A percentile compares a stretch with the other conserved stretches of the same genome.
Evolutionary conservation across 23 red algal genomes (phyloP).

Genomic region (Gracilaria caudata): DNA sequence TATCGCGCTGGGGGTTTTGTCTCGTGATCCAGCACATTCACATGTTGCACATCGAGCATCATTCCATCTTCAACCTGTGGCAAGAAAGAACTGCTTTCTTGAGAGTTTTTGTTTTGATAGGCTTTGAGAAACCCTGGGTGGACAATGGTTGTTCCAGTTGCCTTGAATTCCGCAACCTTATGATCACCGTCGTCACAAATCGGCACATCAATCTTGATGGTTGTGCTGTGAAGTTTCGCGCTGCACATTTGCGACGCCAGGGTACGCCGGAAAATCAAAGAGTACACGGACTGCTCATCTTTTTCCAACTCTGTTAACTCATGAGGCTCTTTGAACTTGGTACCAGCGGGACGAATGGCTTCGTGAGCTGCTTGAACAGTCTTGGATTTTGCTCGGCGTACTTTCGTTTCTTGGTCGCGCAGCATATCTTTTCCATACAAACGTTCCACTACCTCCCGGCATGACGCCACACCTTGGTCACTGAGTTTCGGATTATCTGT

Average conservation of each 20-base stretch:
- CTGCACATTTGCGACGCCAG: slow-evolving; percentile 86
- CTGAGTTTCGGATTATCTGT: slow-evolving; percentile 90
- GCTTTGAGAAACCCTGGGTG: slow-evolving; percentile 79
- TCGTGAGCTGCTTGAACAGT: slow-evolving; percentile 94
- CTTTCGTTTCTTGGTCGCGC: slow-evolving; percentile 20
- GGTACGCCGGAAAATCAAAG: slow-evolving; percentile 85
- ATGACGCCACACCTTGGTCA: slow-evolving; percentile 75
- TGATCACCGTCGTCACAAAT: neutral
- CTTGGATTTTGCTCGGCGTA: slow-evolving; percentile 58
- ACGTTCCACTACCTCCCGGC: slow-evolving; percentile 45
- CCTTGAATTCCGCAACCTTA: slow-evolving; percentile 49
- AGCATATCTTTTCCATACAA: slow-evolving; percentile 74
- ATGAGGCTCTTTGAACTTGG: slow-evolving; percentile 66
- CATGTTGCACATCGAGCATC: neutral
- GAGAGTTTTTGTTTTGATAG: slow-evolving; percentile 27
- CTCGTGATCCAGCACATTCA: slow-evolving; percentile 67
- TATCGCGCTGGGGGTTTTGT: slow-evolving; percentile 90
- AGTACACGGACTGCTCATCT: slow-evolving; percentile 79
- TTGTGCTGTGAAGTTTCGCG: slow-evolving; percentile 79
- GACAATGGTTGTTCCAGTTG: slow-evolving; percentile 65
- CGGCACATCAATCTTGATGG: slow-evolving; percentile 44
- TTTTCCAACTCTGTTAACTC: slow-evolving; percentile 53
- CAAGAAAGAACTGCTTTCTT: slow-evolving; percentile 26
- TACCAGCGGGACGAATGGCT: slow-evolving; percentile 96
- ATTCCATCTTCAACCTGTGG: slow-evolving; percentile 39